Evolutionary conservation across 495 filamentous ascomycete genomes (phyloP), one percentile per base, ranked within the genome.

Genomic region (Neurospora sp.): DNA sequence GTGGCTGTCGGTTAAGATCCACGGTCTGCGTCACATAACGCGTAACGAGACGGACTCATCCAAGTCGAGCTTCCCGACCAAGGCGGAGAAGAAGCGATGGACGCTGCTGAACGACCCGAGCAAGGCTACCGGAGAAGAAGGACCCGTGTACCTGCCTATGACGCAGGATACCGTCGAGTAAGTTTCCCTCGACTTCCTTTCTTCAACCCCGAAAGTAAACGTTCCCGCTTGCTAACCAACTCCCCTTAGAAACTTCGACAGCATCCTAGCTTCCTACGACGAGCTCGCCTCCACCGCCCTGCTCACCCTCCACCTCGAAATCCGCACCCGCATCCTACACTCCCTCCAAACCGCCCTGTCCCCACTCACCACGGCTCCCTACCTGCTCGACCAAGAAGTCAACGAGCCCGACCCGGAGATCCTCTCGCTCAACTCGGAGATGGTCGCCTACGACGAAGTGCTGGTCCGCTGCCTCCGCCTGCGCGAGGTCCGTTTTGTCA

Each of bases 1-100:
- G 87, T 99, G 96, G 96, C 90, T 99, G 35, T 90, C 92, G 71
- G 90, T 88, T 76, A 93, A 93, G 79, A 87, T 97, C 20, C 78
- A 84, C 14, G 86, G 91, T 70, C 86, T 98, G 44, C 89, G 95
- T 35, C 89, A 92, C 74, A 91, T 97, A 74, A 92, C 87, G 37
- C 75, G 78, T 45, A 86, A 86, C 71, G 83, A 87, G 69, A 83
- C 83, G 1, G 86, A 88, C 76, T 86, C 86, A 14, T 85, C 85
- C 20, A 82, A 82, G 48, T 77, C 84, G 6, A 82, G 77, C 35
- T 75, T 85, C 69, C 82, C 83, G 27, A 65, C 53, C 53, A 85
- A 81, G 75, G 81, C 84, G 45, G 82, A 84, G 74, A 85, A 83
- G 70, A 90, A 92, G 69, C 88, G 94, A 70, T 97, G 95, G 93